A percentile compares a stretch with the other conserved stretches of the same genome.
Conservation (phyloP, 1,139 yeast genomes). For the Scheffersomyces titani region DNA sequence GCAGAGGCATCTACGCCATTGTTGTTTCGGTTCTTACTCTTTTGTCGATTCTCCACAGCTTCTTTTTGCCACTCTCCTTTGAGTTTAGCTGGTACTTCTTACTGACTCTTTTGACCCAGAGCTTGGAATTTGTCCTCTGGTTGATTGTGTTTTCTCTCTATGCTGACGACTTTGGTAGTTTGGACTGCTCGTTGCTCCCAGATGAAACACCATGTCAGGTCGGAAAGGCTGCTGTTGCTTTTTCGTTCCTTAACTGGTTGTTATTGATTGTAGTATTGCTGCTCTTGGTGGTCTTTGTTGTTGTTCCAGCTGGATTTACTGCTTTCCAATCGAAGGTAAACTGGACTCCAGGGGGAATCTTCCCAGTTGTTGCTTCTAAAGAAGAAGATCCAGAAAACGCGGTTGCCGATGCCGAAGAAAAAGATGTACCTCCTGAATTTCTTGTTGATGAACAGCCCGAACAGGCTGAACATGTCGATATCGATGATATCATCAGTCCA, state of each 20-base stretch:
- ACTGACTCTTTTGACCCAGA: constrained; percentile 17
- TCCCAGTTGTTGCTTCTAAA: not conserved
- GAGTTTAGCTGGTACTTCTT: constrained; percentile 6
- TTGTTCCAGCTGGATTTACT: constrained; percentile 15
- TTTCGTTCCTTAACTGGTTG: constrained; percentile 28
- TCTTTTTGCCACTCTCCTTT: constrained; percentile 3
- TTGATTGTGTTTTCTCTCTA: constrained; percentile 17
- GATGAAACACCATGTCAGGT: constrained; percentile 14
- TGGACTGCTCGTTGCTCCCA: constrained; percentile 11
- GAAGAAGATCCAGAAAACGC: not conserved
- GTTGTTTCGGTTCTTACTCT: constrained; percentile 21
- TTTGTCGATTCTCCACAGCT: not conserved
- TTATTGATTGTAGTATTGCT: constrained; percentile 19
- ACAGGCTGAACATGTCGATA: not conserved
- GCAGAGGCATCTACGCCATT: constrained; percentile 18
- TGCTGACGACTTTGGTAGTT: constrained; percentile 23
- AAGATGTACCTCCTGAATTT: not conserved
- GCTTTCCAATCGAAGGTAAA: not conserved
- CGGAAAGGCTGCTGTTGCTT: constrained; percentile 27
- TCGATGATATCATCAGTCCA: not conserved
- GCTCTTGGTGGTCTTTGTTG: constrained; percentile 17
- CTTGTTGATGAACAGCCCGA: not conserved
- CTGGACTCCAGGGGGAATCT: not conserved
- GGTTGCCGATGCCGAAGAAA: not conserved
- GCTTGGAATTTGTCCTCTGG: constrained; percentile 13